Conservation (phyloP, 75 land plant species). For the Cupressus sempervirens region DNA sequence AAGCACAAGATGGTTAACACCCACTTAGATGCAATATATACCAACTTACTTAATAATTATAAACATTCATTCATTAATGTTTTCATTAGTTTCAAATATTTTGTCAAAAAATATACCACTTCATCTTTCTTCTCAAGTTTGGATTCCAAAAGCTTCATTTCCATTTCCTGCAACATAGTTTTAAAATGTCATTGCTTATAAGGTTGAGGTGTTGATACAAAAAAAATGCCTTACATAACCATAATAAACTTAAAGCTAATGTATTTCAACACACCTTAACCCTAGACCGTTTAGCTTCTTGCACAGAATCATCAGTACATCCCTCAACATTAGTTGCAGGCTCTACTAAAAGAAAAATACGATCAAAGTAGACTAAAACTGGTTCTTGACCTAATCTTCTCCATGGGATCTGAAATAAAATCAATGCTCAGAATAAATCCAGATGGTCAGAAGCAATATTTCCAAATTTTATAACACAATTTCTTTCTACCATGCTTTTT, state of each 20-base stretch:
- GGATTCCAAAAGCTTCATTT: conserved; percentile 54
- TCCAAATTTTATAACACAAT: conserved; percentile 12
- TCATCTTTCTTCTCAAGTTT: conserved; percentile 43
- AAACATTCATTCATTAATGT: conserved; percentile 9
- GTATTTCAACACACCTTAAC: conserved; percentile 43
- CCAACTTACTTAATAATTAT: background rate
- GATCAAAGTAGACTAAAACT: conserved; percentile 82
- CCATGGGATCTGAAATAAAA: conserved; percentile 81
- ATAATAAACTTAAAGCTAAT: background rate
- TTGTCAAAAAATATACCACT: conserved; percentile 31
- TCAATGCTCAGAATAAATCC: background rate
- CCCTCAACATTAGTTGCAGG: conserved; percentile 86
- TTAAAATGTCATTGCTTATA: background rate
- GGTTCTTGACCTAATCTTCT: conserved; percentile 98
- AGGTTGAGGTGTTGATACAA: background rate
- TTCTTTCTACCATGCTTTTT: background rate
- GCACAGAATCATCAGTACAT: conserved; percentile 59
- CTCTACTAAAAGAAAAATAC: conserved; percentile 85
- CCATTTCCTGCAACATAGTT: conserved; percentile 59
- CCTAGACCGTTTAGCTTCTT: conserved; percentile 68
- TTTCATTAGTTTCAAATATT: background rate
- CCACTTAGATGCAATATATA: background rate
- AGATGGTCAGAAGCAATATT: background rate
- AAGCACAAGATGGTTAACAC: background rate
- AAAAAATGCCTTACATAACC: background rate